Evolutionary conservation across 441 rosid species (phyloP).

Genomic region (Populus trichocarpa): DNA sequence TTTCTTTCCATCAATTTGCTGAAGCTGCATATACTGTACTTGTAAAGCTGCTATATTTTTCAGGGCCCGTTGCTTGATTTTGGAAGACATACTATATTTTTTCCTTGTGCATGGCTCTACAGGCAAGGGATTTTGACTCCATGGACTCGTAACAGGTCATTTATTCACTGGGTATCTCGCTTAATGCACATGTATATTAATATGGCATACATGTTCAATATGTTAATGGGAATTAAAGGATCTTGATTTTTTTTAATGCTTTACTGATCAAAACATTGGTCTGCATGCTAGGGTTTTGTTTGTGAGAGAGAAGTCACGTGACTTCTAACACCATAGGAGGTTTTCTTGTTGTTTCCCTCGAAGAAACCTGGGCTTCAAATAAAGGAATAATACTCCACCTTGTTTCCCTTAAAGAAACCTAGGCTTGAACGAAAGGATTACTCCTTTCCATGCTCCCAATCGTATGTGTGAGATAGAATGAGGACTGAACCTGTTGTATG

Average conservation of each 20-base stretch:
- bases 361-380: no score
- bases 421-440: no score
- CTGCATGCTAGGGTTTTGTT: neutral
- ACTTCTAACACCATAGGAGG: no score
- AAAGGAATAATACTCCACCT: no score
- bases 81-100: constrained; percentile 72
- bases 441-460: no score
- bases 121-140: constrained; percentile 85
- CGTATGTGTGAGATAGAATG: no score
- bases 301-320: neutral
- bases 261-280: neutral
- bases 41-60: constrained; percentile 20
- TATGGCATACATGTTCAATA: no score
- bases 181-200: neutral
- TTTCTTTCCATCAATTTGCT: constrained; percentile 68
- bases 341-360: no score
- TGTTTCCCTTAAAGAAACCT: no score
- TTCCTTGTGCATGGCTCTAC: constrained; percentile 79
- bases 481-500: no score
- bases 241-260: neutral
- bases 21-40: constrained; percentile 50
- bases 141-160: constrained; percentile 80
- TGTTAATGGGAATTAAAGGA: neutral
- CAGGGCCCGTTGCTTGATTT: constrained; percentile 92
- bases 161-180: constrained; percentile 20